phyloP scores from a whole-genome alignment of 2,329 filamentous ascomycete genomes.

The Aspergillus neotritici region DNA sequence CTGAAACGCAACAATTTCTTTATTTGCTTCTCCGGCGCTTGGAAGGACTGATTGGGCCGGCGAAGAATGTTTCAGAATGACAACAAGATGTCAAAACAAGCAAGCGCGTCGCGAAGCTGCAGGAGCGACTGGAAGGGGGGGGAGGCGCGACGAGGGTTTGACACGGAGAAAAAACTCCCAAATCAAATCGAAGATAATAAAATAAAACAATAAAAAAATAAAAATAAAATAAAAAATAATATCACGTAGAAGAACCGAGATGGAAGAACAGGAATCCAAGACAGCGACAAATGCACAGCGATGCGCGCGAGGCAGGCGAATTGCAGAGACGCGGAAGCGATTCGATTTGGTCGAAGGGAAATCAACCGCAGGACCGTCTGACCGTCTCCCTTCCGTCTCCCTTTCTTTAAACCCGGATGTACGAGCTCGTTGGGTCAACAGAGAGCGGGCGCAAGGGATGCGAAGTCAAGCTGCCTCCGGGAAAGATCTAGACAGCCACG shows the following conservation, averaged over 20 bases:
- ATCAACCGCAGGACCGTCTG: slow-evolving; percentile 13
- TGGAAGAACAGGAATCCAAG: slow-evolving; percentile 7
- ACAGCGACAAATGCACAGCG: slow-evolving; percentile 9
- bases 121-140: slow-evolving; percentile 15
- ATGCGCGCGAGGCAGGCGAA: slow-evolving; percentile 11
- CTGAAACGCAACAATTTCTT: slow-evolving; percentile 11
- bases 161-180: slow-evolving; percentile 2
- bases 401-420: slow-evolving; percentile 19
- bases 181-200: too few relatives aligned
- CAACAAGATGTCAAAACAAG: slow-evolving; percentile 20
- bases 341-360: slow-evolving; percentile 15
- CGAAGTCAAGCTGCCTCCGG: slow-evolving; percentile 8
- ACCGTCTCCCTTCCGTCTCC: slow-evolving; percentile 22
- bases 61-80: slow-evolving; percentile 29
- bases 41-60: slow-evolving; percentile 10
- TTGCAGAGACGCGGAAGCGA: slow-evolving; percentile 9
- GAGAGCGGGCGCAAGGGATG: slow-evolving; percentile 18
- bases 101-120: slow-evolving; percentile 20
- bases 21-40: slow-evolving; percentile 6
- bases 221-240: too few relatives aligned
- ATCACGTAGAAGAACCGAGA: too few relatives aligned
- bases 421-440: slow-evolving; percentile 8
- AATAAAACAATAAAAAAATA: too few relatives aligned
- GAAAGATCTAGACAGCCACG: slow-evolving; percentile 18
- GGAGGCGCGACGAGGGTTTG: slow-evolving; percentile 12